Base-by-base conservation (phyloP, 768 basidiomycete genomes). In the Russula sp. region DNA sequence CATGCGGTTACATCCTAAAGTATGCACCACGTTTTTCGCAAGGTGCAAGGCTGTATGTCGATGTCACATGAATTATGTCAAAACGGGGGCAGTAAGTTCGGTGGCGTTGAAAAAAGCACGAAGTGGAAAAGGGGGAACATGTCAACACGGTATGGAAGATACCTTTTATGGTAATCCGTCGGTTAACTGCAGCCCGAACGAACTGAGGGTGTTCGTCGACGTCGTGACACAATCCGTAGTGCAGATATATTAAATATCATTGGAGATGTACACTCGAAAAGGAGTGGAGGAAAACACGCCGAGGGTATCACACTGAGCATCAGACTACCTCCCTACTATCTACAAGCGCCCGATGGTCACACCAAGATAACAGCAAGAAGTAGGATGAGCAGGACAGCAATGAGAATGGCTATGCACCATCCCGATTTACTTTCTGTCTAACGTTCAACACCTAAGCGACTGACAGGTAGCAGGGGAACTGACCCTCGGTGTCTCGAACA, bases 321-420 rank as follows among this genome's bases (percentile, higher is more conserved):
- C 44, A 36, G 24, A 30, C 26, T 22, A 30, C 36, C 20, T 38
- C 46, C 11, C 58, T n/a, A 44, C 28, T 13, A 49, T 49, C 49
- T 28, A 26, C 48, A 49, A 26, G 14, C 7, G 76, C 8, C 71
- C 28, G n/a, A 30, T 28, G 40, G 2, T 73, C 69, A 94, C 59
- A 92, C 73, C 51, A 97, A 76, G 38, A 98, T 89, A 49, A 94
- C 91, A 6, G 86, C 83, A 36, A 94, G 74, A 13, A 98, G 79
- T 24, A 98, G 79, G 32, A 87, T 79, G 74, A 86, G 77, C 1
- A 98, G 80, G 24, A 98, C 80, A 42, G 94, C 79, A 46, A 92
- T 90, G 34, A 98, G 80, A 60, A 95, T 84, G 36, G 86, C 80
- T 59, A 98, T 89, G 73, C 92, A 94, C 88, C 91, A 97, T 36